Evolutionary conservation across 1,139 yeast species (phyloP), one percentile per base, ranked within the genome.

Genomic region (Suhomyces taliae): DNA sequence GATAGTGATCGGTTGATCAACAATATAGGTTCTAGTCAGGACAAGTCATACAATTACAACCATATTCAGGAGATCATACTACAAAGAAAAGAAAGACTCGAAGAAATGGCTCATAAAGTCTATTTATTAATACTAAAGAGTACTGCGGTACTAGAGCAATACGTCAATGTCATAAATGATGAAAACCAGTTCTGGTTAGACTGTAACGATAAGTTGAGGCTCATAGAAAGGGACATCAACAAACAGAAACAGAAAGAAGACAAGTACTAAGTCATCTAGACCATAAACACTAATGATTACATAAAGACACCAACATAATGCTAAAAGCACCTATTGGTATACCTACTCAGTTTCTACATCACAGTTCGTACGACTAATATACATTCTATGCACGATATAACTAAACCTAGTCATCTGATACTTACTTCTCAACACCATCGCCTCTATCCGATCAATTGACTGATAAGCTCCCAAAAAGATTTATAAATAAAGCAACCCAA

Each of bases 111-210:
- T 2, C 44, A 49, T 8, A 44, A 52, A 15, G 61, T 61, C 43
- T 67, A 66, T 38, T 40, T 51, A 32, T 47, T 68, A 31, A 59
- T 63, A 14, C 52, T 65, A 10, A 69, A 70, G 48, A 66, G 60
- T 41, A 60, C 70, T 61, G 48, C 65, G 15, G 59, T 70, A 8
- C 54, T 59, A 12, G 74, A 70, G 45, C 59, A 59, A 48, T 69
- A 63, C 47, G 51, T 62, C 4, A 52, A 52, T 6, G 36, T 61
- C 37, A 48, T 64, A 27, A 39, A 57, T n/a, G 44, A 49, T 24
- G 67, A 69, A 47, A 65, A 67, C 44, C 50, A 54, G 27, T 65
- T 60, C 42, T 67, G 74, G 73, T 36, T 61, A 8, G 51, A 54
- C 2, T 47, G 56, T 7, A 59, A 59, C 32, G 53, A 54, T 24